Evolutionary conservation across 2,329 filamentous ascomycete genomes (phyloP).

Genomic region (Monosporascus sp.): DNA sequence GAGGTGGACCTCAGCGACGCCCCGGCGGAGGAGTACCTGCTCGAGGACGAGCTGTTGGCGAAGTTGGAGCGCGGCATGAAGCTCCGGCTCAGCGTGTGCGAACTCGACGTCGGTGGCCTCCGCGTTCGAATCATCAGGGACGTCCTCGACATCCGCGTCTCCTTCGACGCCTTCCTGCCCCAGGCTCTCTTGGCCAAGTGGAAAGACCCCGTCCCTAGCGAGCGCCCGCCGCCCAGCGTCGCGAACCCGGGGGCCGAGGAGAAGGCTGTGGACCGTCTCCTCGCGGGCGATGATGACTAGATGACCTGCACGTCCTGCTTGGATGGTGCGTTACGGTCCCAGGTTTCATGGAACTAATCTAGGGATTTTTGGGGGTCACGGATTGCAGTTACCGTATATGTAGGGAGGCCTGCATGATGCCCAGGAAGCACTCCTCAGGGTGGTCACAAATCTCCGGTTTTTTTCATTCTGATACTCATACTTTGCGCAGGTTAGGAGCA

Average conservation of each 20-base stretch:
- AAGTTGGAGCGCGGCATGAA: slow-evolving; percentile 62
- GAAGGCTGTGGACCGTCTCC: not conserved
- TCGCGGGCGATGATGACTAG: no score
- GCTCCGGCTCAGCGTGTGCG: slow-evolving; percentile 47
- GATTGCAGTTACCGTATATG: no score
- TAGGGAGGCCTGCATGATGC: no score
- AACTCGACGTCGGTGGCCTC: slow-evolving; percentile 52
- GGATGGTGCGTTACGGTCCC: no score
- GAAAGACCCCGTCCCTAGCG: slow-evolving; percentile 47
- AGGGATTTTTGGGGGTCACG: no score
- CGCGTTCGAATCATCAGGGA: slow-evolving; percentile 61
- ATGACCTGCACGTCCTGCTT: no score
- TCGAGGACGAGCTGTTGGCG: slow-evolving; percentile 54
- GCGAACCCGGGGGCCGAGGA: slow-evolving; percentile 30
- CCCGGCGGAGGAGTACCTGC: slow-evolving; percentile 45
- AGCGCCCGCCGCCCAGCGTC: slow-evolving; percentile 41
- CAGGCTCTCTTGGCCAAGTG: slow-evolving; percentile 66
- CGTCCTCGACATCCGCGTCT: slow-evolving; percentile 48
- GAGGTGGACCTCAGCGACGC: slow-evolving; percentile 20
- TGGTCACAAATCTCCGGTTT: no score
- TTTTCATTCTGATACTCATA: no score
- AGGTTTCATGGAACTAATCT: no score
- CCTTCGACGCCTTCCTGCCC: slow-evolving; percentile 59
- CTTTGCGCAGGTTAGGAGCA: no score
- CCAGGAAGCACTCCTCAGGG: no score